phyloP scores from a whole-genome alignment of 2,329 filamentous ascomycete genomes.

The Ceratocystiopsis minuta region DNA sequence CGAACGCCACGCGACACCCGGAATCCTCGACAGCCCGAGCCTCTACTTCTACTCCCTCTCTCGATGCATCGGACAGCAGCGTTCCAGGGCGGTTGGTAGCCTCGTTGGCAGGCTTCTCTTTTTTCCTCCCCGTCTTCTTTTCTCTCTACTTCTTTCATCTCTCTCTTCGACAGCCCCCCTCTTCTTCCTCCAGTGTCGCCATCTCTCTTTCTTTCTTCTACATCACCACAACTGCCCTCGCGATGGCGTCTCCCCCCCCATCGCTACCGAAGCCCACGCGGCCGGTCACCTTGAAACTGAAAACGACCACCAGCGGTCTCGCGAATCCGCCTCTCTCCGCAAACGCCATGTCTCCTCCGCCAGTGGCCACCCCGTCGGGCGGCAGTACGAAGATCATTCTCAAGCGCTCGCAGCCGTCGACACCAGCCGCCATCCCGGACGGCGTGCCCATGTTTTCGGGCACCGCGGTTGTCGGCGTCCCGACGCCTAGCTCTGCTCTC shows the following conservation, averaged over 20 bases:
- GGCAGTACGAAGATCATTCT: conserved; percentile 13
- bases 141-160: not conserved
- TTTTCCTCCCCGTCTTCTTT: not conserved
- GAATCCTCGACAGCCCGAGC: not conserved
- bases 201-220: not conserved
- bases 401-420: conserved; percentile 12
- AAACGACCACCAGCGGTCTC: no score
- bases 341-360: conserved; percentile 7
- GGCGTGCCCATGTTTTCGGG: conserved; percentile 5
- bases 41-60: not conserved
- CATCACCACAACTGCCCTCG: not conserved
- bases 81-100: not conserved
- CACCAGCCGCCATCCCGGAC: conserved; percentile 14
- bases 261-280: conserved; percentile 4
- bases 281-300: conserved; percentile 9
- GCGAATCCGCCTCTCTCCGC: conserved; percentile 4
- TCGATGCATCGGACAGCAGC: not conserved
- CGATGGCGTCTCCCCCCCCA: conserved; percentile 7
- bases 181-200: no score
- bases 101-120: not conserved
- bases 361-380: not conserved
- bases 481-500: not conserved
- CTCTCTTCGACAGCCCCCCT: not conserved
- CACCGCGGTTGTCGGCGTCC: not conserved
- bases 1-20: no score